These are phyloP conservation scores for Suhomyces faveliae DNA, from an alignment of 805 yeast genomes.

Conservation along the genomic window DNA sequence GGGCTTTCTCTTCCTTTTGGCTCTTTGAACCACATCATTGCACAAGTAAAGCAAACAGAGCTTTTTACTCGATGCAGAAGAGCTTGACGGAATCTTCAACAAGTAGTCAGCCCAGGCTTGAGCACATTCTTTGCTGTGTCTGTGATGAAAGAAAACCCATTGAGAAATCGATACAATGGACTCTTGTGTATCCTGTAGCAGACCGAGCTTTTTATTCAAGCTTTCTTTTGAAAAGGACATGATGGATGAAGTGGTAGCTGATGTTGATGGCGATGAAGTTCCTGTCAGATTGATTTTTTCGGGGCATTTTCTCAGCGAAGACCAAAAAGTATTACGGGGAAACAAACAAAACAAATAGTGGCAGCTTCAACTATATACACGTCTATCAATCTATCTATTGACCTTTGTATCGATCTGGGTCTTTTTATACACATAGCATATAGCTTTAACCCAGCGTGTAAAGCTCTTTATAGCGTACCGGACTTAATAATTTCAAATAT, in stretches of 20 bases:
- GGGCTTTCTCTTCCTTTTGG: slow-evolving; percentile 57
- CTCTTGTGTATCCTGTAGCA: slow-evolving; percentile 61
- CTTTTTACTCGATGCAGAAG: slow-evolving; percentile 31
- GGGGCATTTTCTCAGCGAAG: slow-evolving; percentile 1
- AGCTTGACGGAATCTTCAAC: slow-evolving; percentile 11
- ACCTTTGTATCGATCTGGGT: too few species aligned
- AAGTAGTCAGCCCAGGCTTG: slow-evolving; percentile 49
- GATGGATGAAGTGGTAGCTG: background rate
- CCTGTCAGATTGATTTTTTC: background rate
- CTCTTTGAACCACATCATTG: slow-evolving; percentile 80
- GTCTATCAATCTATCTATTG: too few species aligned
- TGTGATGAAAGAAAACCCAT: slow-evolving; percentile 69
- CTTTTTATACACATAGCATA: too few species aligned
- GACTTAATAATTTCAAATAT: too few species aligned
- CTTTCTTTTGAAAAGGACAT: slow-evolving; percentile 54
- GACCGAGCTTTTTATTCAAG: slow-evolving; percentile 46
- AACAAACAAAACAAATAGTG: background rate
- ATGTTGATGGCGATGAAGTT: background rate
- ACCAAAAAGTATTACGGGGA: background rate
- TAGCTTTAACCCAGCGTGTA: too few species aligned
- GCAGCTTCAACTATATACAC: too few species aligned
- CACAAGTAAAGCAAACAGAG: slow-evolving; percentile 66
- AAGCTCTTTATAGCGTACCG: too few species aligned
- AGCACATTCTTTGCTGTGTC: slow-evolving; percentile 55
- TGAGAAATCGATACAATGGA: slow-evolving; percentile 73